These are phyloP conservation scores for Trypanosoma theileri DNA, from an alignment of 208 protist species.

Conservation along the genomic window DNA sequence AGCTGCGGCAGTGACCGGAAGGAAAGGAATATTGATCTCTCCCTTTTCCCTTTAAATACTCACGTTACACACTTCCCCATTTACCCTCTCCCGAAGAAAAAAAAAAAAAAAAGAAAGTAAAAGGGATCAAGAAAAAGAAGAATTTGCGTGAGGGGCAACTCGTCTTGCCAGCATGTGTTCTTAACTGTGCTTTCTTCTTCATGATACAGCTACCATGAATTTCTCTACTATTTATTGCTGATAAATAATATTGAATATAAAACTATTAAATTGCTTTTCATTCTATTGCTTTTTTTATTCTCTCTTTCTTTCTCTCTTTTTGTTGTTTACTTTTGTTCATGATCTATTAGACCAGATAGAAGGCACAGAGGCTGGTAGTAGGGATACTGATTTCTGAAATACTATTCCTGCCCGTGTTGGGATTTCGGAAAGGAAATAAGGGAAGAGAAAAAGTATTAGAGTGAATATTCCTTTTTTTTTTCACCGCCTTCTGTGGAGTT, in stretches of 20 bases:
- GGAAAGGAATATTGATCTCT: too few relatives aligned
- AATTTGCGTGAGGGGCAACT: background rate
- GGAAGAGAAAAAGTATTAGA: too few relatives aligned
- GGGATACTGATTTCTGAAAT: too few relatives aligned
- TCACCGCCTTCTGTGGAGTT: too few relatives aligned
- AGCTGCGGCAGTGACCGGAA: too few relatives aligned
- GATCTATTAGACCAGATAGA: too few relatives aligned
- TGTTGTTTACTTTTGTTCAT: background rate
- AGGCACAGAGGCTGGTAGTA: too few relatives aligned
- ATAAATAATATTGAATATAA: too few relatives aligned
- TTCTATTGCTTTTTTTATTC: background rate
- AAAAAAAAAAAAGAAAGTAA: constrained; percentile 8
- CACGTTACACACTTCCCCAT: background rate
- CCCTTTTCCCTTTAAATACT: background rate
- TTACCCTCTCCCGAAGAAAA: background rate
- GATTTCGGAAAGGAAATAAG: too few relatives aligned
- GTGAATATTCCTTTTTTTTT: too few relatives aligned
- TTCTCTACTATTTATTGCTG: background rate
- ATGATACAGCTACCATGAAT: background rate
- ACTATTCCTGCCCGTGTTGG: too few relatives aligned
- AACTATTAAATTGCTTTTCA: too few relatives aligned
- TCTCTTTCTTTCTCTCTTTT: background rate
- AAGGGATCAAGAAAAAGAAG: background rate
- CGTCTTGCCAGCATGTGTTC: background rate
- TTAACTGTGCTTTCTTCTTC: constrained; percentile 3